phyloP scores from a whole-genome alignment of 352 stramenopile species.

The Blastocystis sp. region DNA sequence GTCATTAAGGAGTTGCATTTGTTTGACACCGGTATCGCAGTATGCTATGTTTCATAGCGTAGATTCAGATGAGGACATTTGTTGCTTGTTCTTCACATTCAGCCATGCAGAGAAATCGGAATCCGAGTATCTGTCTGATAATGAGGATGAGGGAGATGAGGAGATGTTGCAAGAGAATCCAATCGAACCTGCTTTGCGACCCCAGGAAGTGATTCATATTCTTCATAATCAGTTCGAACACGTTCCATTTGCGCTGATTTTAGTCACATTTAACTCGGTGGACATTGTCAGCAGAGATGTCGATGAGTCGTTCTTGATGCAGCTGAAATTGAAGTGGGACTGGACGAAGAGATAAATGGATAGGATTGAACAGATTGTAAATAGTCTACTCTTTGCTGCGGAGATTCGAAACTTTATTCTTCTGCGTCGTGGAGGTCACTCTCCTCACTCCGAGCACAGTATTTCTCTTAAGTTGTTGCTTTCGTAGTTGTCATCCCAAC shows the following conservation, averaged over 20 bases:
- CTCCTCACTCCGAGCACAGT: too few relatives aligned
- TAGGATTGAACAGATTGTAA: neutral
- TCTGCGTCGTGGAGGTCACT: neutral
- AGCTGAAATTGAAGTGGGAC: neutral
- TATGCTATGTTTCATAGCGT: neutral
- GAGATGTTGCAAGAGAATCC: too few relatives aligned
- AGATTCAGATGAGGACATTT: neutral
- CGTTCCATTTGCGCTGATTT: neutral
- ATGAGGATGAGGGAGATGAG: too few relatives aligned
- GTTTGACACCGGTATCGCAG: neutral
- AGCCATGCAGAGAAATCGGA: neutral
- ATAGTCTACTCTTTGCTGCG: neutral
- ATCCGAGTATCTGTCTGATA: neutral
- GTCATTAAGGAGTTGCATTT: neutral
- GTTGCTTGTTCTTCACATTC: neutral
- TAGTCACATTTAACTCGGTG: neutral
- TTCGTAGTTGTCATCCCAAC: neutral
- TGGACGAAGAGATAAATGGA: neutral
- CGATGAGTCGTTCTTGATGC: neutral
- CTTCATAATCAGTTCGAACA: neutral
- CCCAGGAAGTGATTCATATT: neutral
- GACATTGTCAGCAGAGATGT: neutral
- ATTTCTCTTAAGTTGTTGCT: too few relatives aligned
- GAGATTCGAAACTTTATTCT: neutral
- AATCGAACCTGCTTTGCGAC: neutral